Evolutionary conservation across 2,329 filamentous ascomycete species (phyloP).

Genomic region (Aspergillus cejpii): DNA sequence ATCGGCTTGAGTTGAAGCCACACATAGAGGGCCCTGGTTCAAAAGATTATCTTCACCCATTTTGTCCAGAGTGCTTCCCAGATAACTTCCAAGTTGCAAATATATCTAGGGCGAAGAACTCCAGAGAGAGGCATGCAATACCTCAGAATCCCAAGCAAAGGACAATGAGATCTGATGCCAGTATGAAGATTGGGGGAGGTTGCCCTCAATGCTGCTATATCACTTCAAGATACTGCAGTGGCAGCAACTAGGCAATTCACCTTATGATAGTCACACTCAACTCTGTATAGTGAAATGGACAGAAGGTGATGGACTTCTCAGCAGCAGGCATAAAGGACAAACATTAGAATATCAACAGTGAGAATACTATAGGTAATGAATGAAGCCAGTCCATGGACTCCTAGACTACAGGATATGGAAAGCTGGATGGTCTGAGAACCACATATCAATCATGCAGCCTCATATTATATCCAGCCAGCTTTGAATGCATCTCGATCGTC

Average conservation of each 20-base stretch:
- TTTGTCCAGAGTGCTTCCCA: background rate
- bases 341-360: background rate
- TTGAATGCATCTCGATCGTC: background rate
- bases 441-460: background rate
- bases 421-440: background rate
- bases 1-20: constrained; percentile 21
- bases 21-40: constrained; percentile 19
- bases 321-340: background rate
- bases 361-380: background rate
- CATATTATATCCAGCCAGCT: background rate
- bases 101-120: background rate
- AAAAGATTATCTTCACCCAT: constrained; percentile 10
- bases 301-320: background rate
- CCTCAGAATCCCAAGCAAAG: background rate
- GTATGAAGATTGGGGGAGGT: background rate
- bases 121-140: background rate
- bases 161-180: too few species aligned
- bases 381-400: background rate
- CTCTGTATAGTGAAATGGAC: background rate
- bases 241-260: background rate
- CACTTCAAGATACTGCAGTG: background rate
- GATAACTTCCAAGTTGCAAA: background rate
- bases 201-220: background rate
- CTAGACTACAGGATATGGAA: background rate
- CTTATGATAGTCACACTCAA: background rate